Percentiles rank a stretch among this genome's conserved stretches.
phyloP scores from a whole-genome alignment of 2,329 filamentous ascomycete genomes.

The Sarocladium brachiariae region DNA sequence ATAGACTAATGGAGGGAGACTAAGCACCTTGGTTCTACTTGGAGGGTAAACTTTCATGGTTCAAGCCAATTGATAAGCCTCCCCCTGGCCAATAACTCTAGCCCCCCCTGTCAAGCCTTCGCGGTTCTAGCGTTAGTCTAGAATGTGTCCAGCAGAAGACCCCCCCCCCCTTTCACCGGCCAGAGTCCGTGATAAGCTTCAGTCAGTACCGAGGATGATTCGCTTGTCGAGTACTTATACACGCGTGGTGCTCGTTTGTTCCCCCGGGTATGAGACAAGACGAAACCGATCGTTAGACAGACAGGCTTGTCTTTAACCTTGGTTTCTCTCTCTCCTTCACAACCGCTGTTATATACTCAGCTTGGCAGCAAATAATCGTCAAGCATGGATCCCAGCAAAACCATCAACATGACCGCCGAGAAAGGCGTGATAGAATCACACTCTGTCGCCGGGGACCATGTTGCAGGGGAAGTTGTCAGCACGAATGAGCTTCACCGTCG shows the following conservation, averaged over 20 bases:
- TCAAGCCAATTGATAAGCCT: neutral
- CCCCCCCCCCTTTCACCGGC: no score
- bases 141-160: neutral
- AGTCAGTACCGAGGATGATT: no score
- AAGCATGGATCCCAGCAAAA: neutral
- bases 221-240: neutral
- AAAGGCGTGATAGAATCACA: neutral
- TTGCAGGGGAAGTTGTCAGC: neutral
- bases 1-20: no score
- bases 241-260: neutral
- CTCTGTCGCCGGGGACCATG: neutral
- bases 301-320: neutral
- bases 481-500: neutral
- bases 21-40: no score
- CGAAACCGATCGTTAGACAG: no score
- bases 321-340: no score
- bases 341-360: neutral
- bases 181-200: conserved; percentile 4
- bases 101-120: neutral
- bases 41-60: neutral
- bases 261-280: no score
- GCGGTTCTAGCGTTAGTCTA: neutral
- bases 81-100: neutral
- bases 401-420: neutral
- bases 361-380: neutral